A percentile compares a stretch with the other conserved stretches of the same genome.
These are phyloP conservation scores for Arthrobotrys sphaeroides DNA, from an alignment of 2,329 filamentous ascomycete species.

Conservation along the genomic window DNA sequence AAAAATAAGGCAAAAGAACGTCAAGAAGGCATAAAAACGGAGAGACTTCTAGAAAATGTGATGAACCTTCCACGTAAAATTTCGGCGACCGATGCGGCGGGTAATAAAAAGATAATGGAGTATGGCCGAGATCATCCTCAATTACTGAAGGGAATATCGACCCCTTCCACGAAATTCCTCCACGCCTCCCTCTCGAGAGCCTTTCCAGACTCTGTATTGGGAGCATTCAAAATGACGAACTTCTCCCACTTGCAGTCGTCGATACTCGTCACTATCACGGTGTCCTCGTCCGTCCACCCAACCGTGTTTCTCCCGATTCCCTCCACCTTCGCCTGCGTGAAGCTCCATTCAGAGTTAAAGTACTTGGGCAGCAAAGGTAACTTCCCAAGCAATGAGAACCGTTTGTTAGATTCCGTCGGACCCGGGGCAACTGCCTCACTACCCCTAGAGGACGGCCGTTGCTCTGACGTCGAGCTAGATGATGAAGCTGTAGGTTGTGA, in stretches of 20 bases:
- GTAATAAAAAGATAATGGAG: not conserved
- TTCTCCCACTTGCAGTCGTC: constrained; percentile 90
- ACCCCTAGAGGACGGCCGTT: constrained; percentile 36
- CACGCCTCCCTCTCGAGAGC: constrained; percentile 43
- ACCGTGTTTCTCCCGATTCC: constrained; percentile 85
- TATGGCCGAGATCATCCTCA: not conserved
- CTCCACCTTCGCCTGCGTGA: constrained; percentile 81
- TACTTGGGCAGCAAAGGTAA: constrained; percentile 84
- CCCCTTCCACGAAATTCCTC: constrained; percentile 47
- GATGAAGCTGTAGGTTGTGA: constrained; percentile 52
- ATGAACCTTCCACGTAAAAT: not conserved
- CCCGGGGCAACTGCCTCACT: constrained; percentile 57
- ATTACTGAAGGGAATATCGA: constrained; percentile 45
- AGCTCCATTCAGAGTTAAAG: constrained; percentile 90
- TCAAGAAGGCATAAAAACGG: not conserved
- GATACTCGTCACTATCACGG: constrained; percentile 78
- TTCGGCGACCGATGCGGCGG: not conserved
- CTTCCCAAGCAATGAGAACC: constrained; percentile 86
- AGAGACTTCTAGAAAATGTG: not conserved
- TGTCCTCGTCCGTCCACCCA: constrained; percentile 81
- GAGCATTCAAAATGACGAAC: constrained; percentile 73
- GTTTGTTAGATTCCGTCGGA: constrained; percentile 70
- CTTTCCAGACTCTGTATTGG: constrained; percentile 45
- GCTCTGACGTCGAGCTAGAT: constrained; percentile 39
- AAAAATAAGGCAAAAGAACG: constrained; percentile 13